Percentiles rank a stretch among this genome's conserved stretches.
Evolutionary conservation across 2,329 filamentous ascomycete species (phyloP).

Genomic region (Leptographium lundbergii): DNA sequence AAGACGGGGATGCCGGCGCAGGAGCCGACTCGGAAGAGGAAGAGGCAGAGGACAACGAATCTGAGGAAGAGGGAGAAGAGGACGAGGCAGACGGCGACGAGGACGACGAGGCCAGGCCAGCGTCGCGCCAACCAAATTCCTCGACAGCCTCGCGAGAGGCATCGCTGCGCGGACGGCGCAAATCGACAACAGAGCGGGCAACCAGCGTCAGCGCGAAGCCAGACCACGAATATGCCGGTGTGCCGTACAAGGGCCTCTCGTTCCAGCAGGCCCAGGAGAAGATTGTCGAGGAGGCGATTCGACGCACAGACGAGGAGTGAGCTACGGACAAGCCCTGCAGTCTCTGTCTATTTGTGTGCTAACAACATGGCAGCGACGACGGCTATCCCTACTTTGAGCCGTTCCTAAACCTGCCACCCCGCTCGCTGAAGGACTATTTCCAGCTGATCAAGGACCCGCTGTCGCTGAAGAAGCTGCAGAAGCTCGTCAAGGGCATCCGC

Average conservation of each 20-base stretch:
- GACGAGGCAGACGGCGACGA: slow-evolving; percentile 19
- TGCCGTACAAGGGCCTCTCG: slow-evolving; percentile 55
- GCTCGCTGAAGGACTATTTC: slow-evolving; percentile 74
- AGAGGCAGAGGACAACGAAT: not conserved
- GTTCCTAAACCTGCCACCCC: slow-evolving; percentile 66
- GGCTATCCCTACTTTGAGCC: slow-evolving; percentile 59
- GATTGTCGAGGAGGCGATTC: slow-evolving; percentile 63
- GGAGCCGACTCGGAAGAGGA: slow-evolving; percentile 2
- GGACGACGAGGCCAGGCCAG: slow-evolving; percentile 18
- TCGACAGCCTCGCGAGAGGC: slow-evolving; percentile 2
- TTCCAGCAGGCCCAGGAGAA: slow-evolving; percentile 84
- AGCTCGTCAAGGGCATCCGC: slow-evolving; percentile 60
- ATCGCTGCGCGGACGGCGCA: slow-evolving; percentile 5
- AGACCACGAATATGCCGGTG: slow-evolving; percentile 40
- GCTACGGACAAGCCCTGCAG: not conserved
- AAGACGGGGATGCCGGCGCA: not conserved
- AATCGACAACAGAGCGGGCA: slow-evolving; percentile 8
- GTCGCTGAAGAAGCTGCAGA: slow-evolving; percentile 65
- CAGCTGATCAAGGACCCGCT: slow-evolving; percentile 69
- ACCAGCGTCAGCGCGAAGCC: slow-evolving; percentile 16
- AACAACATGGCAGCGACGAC: slow-evolving; percentile 25
- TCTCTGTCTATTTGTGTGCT: not conserved
- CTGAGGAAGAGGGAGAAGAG: slow-evolving; percentile 3
- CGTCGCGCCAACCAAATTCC: slow-evolving; percentile 11
- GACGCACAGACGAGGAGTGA: slow-evolving; percentile 53